Evolutionary conservation across 2,329 filamentous ascomycete species (phyloP), one percentile per base, ranked within the genome.

Genomic region (Rhexocercosporidium sp.): DNA sequence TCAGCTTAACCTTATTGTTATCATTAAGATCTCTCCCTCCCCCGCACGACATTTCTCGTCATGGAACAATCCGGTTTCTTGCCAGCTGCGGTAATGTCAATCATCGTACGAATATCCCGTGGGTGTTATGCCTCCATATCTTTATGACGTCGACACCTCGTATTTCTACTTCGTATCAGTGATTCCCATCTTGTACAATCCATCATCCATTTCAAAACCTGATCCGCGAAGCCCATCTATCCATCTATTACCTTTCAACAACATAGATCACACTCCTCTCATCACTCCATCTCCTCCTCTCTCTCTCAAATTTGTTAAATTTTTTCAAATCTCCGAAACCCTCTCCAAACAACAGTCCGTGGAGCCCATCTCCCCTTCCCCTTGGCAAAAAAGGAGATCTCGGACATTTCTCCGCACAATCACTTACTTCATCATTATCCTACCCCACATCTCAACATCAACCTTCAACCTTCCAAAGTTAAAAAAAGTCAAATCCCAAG

Each of bases 1-100:
- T 44, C 44, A 44, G 37, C 56, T 59, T 59, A 59, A 59, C 12
- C 39, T 20, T 29, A 60, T 20, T 46, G n/a, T 60, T 60, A 31
- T 39, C n/a, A 25, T 11, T 3, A 47, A 47, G 7, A 47, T 44
- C 41, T 44, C 41, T 6, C 3, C 12, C 6, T 34, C 7, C 9
- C 34, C 39, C 7, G 34, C 34, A 18, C 34, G 54, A 57, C 34
- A 41, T 18, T 9, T 31, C 34, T 37, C 34, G 8, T 11, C 25
- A 31, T 11, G 12, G 54, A 60, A 18, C 16, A 60, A 31, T 46
- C 57, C 12, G 22, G 25, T 44, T 29, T 46, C 29, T 16, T 20
- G 9, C 34, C 29, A 37, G 18, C 34, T 8, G 34, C 20, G 25
- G 31, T 1, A 34, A 22, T 20, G 6, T 14, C 31, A 25, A 25